Evolutionary conservation across 2,329 filamentous ascomycete genomes (phyloP), one percentile per base, ranked within the genome.

Genomic region (Sclerotinia subarctica): DNA sequence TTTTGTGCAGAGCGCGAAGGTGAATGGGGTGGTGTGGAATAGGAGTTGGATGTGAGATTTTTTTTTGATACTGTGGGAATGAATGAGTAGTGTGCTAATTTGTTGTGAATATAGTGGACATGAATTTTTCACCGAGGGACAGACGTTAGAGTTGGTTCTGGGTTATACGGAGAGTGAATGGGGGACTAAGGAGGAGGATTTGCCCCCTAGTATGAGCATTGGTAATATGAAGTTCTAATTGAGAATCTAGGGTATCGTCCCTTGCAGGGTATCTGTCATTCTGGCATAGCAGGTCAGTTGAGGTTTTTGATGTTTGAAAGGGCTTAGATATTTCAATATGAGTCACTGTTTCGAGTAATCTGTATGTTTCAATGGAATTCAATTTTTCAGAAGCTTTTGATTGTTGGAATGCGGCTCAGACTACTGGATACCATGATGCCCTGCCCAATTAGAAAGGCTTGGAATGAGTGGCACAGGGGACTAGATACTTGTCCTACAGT

Each of bases 51-150:
- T 91, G 65, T 67, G 49, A n/a, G 62, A 56, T 46, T 7, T 29
- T 8, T 11, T 26, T 42, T n/a, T 21, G 3, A 17, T 15, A 3
- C 5, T n/a, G 19, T 56, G 29, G n/a, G n/a, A 35, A 1, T 56
- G 5, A 13, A 13, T 47, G 13, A 13, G 7, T 6, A 32, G 15
- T 38, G 17, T 5, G 26, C 44, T 56, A 17, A 54, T 46, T 29
- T 21, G n/a, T 29, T 29, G 3, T 29, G 2, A n/a, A 44, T n/a
- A 3, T 42, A 66, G 65, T 29, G 83, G 84, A 49, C 88, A 91
- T 77, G 84, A 83, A 58, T 91, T 91, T 73, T 91, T 91, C 74
- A 80, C 83, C 0, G 81, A 90, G 11, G 89, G 89, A 1, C 85
- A 85, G 46, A 82, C 86, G 67, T 79, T 91, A 52, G 88, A 91